Percentiles rank a stretch among this genome's conserved stretches.
phyloP scores from a whole-genome alignment of 371 early-diverging fungal genomes.

The Mucor racemosus region DNA sequence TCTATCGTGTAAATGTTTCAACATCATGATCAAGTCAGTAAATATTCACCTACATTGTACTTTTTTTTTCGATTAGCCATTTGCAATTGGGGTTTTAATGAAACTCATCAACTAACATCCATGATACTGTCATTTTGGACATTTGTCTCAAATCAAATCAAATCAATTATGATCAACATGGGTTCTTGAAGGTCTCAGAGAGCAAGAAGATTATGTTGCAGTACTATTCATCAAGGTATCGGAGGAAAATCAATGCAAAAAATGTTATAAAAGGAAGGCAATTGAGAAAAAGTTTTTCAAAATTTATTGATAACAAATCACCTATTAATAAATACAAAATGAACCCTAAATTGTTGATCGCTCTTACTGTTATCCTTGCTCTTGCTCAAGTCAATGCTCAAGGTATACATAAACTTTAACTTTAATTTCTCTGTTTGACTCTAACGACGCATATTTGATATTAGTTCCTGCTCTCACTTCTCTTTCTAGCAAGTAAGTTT shows the following conservation, averaged over 20 bases:
- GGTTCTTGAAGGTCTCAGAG: background rate
- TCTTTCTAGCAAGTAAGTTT: constrained; percentile 22
- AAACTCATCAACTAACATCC: background rate
- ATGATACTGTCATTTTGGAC: background rate
- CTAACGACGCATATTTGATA: no score
- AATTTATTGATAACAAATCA: background rate
- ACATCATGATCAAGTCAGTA: background rate
- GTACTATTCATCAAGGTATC: background rate
- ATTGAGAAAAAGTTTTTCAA: background rate
- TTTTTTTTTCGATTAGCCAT: background rate
- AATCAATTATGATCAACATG: background rate
- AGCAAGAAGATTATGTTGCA: background rate
- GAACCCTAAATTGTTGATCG: constrained; percentile 28
- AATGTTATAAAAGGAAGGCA: background rate
- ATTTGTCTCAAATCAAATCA: background rate
- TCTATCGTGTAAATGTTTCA: background rate
- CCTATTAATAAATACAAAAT: constrained; percentile 8
- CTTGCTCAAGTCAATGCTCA: constrained; percentile 20
- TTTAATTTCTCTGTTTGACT: background rate
- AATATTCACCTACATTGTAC: background rate
- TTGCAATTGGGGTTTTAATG: background rate
- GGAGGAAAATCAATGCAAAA: background rate
- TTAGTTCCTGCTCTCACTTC: constrained; percentile 28
- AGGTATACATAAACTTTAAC: background rate
- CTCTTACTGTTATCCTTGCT: constrained; percentile 21